A percentile compares a stretch with the other conserved stretches of the same genome.
Evolutionary conservation across 345 rosid genomes (phyloP).

Genomic region (Rhodamnia argentea): DNA sequence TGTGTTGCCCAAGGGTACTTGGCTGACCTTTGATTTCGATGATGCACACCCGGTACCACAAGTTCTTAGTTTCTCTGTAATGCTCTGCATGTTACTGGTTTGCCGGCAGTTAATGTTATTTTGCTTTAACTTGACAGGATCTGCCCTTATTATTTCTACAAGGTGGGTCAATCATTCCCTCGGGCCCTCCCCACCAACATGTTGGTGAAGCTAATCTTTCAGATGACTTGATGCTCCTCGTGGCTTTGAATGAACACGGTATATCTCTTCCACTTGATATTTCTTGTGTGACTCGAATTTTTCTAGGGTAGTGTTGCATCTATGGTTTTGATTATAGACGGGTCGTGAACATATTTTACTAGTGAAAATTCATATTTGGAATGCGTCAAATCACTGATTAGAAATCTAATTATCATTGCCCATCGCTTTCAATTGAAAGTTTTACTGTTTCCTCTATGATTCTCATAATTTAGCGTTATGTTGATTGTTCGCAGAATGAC

Average conservation of each 20-base stretch:
- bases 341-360: not conserved
- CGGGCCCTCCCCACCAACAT: slow-evolving; percentile 60
- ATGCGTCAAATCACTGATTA: not conserved
- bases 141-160: slow-evolving; percentile 71
- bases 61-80: not conserved
- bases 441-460: not conserved
- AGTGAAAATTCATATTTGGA: not conserved
- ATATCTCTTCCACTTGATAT: slow-evolving; percentile 7
- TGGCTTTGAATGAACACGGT: slow-evolving; percentile 86
- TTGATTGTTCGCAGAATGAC: not conserved
- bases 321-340: not conserved
- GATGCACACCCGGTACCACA: slow-evolving; percentile 74
- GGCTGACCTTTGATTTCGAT: slow-evolving; percentile 73
- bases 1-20: slow-evolving; percentile 58
- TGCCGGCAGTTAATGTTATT: not conserved
- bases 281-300: not conserved
- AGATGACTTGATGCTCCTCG: slow-evolving; percentile 68
- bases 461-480: not conserved
- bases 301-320: not conserved
- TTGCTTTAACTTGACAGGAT: slow-evolving; percentile 36
- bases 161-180: slow-evolving; percentile 80
- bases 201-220: slow-evolving; percentile 47
- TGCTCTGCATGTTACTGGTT: not conserved
- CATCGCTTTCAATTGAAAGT: not conserved
- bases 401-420: not conserved